Evolutionary conservation across 2,329 filamentous ascomycete genomes (phyloP).

Genomic region (Cytospora mali): DNA sequence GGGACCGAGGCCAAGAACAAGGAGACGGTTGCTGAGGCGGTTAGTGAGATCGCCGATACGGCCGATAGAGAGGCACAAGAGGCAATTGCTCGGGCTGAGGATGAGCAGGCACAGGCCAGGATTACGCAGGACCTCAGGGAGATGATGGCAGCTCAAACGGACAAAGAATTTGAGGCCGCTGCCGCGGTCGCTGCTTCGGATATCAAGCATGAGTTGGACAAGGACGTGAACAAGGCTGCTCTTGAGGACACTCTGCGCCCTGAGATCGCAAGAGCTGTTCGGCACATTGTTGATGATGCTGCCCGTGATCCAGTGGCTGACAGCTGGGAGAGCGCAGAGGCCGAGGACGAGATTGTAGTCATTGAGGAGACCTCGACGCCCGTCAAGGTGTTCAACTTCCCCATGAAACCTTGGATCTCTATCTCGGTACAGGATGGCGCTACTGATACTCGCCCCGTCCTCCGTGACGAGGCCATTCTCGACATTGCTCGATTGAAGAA

Average conservation of each 20-base stretch:
- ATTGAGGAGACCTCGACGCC: constrained; percentile 66
- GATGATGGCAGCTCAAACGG: constrained; percentile 53
- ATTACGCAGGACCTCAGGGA: constrained; percentile 53
- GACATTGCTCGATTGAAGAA: constrained; percentile 95
- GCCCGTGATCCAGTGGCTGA: constrained; percentile 70
- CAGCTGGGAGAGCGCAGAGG: constrained; percentile 87
- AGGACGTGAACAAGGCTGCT: constrained; percentile 53
- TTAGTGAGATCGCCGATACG: constrained; percentile 63
- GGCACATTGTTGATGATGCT: constrained; percentile 56
- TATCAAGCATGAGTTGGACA: constrained; percentile 58
- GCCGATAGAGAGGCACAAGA: constrained; percentile 62
- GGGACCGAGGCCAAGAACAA: constrained; percentile 40
- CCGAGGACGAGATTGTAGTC: constrained; percentile 65
- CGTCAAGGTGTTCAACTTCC: constrained; percentile 90
- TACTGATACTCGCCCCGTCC: constrained; percentile 59
- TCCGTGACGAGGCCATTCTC: constrained; percentile 81
- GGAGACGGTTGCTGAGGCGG: constrained; percentile 72
- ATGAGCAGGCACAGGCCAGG: constrained; percentile 51
- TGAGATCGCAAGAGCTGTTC: constrained; percentile 53
- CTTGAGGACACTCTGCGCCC: constrained; percentile 57
- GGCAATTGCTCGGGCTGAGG: constrained; percentile 60
- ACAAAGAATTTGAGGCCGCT: constrained; percentile 56
- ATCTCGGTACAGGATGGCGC: constrained; percentile 70
- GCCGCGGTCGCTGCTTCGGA: constrained; percentile 50
- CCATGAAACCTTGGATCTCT: constrained; percentile 93